A percentile compares a stretch with the other conserved stretches of the same genome.
phyloP scores from a whole-genome alignment of 495 filamentous ascomycete species.

The Peziza echinospora region DNA sequence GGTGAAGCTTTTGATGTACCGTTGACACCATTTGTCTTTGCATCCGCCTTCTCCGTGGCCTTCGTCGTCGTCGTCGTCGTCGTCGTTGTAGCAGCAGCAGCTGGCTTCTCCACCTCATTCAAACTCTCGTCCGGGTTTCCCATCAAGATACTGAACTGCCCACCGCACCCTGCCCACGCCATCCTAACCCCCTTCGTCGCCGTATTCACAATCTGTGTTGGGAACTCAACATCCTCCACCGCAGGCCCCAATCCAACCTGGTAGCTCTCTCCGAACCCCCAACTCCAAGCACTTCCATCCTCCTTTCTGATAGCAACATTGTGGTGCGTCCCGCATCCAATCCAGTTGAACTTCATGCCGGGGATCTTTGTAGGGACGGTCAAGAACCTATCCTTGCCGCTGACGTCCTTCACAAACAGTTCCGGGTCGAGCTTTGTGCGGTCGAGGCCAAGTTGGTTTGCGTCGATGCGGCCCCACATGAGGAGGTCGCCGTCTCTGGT shows the following conservation, averaged over 20 bases:
- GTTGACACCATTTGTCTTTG: background rate
- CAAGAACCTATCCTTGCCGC: slow-evolving; percentile 15
- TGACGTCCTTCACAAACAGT: slow-evolving; percentile 34
- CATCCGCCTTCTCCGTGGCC: background rate
- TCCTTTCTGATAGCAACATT: slow-evolving; percentile 33
- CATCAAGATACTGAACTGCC: slow-evolving; percentile 43
- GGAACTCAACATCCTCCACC: slow-evolving; percentile 33
- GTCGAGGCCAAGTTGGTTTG: slow-evolving; percentile 36
- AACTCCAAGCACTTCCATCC: slow-evolving; percentile 40
- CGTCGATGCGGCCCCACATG: slow-evolving; percentile 48
- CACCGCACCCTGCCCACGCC: slow-evolving; percentile 36
- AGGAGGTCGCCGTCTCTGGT: slow-evolving; percentile 40
- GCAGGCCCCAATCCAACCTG: slow-evolving; percentile 41
- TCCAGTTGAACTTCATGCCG: slow-evolving; percentile 21
- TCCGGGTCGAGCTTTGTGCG: slow-evolving; percentile 28
- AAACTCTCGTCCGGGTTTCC: slow-evolving; percentile 8
- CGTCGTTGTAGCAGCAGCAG: background rate
- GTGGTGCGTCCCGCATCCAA: slow-evolving; percentile 32
- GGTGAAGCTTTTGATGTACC: background rate
- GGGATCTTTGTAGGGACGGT: slow-evolving; percentile 13
- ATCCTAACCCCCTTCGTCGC: slow-evolving; percentile 38
- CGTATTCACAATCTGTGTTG: slow-evolving; percentile 40
- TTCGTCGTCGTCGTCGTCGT: background rate
- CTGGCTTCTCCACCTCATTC: slow-evolving; percentile 2
- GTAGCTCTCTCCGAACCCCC: slow-evolving; percentile 46